These are phyloP conservation scores for Trebouxia gelatinosa DNA, from an alignment of 163 green algal genomes.

Conservation along the genomic window DNA sequence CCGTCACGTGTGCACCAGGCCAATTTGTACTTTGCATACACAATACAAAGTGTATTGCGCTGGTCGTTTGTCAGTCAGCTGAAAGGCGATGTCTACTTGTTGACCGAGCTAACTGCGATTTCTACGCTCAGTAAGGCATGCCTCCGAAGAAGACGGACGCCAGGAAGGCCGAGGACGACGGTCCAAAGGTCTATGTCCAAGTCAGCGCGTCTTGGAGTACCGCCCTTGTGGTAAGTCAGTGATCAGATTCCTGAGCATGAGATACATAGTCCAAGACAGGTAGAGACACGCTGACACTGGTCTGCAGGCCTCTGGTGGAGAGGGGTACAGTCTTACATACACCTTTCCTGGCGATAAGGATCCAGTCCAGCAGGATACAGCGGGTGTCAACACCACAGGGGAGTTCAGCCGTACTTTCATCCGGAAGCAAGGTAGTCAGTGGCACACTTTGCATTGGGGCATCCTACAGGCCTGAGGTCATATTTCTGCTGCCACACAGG, in stretches of 20 bases:
- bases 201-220: background rate
- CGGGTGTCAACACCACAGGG: background rate
- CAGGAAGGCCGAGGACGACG: background rate
- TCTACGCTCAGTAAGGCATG: too few species aligned
- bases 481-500: slow-evolving; percentile 5
- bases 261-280: background rate
- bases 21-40: background rate
- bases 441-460: background rate
- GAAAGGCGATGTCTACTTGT: background rate
- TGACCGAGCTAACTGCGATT: background rate
- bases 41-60: background rate
- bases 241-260: background rate
- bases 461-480: background rate
- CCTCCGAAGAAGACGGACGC: slow-evolving; percentile 11
- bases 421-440: background rate
- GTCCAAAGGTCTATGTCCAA: slow-evolving; percentile 3
- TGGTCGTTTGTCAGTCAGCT: background rate
- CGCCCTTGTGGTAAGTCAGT: background rate
- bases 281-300: background rate
- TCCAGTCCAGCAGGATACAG: background rate
- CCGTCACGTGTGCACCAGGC: too few species aligned
- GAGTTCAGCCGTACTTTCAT: background rate
- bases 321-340: background rate
- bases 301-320: background rate
- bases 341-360: background rate